Evolutionary conservation across 441 rosid species (phyloP).

Genomic region (Capsella rubella): DNA sequence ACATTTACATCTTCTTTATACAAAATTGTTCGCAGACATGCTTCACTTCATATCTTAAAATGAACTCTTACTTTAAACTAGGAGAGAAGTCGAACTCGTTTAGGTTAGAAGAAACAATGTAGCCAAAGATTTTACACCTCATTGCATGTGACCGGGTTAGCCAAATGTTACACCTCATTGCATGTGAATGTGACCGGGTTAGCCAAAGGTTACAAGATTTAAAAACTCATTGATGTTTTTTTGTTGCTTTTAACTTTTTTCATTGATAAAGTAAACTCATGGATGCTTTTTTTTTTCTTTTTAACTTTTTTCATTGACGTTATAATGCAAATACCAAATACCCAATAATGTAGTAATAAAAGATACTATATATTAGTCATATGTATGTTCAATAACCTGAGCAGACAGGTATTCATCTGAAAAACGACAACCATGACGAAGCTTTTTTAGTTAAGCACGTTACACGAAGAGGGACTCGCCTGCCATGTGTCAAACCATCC

Average conservation of each 20-base stretch:
- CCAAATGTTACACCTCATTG: not conserved
- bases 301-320: too few species aligned
- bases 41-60: not conserved
- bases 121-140: too few species aligned
- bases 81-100: not conserved
- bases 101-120: not conserved
- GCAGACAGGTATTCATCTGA: not conserved
- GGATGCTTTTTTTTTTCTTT: too few species aligned
- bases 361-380: not conserved
- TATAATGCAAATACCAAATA: not conserved
- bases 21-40: not conserved
- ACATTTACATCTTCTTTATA: too few species aligned
- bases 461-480: not conserved
- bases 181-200: not conserved
- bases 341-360: not conserved
- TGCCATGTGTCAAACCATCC: conserved; percentile 14
- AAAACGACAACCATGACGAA: conserved; percentile 12
- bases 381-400: conserved; percentile 11
- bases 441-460: not conserved
- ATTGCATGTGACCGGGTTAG: not conserved
- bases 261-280: too few species aligned
- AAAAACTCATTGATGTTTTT: not conserved
- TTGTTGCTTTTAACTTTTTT: too few species aligned
- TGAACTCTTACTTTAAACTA: too few species aligned
- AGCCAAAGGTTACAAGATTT: not conserved